Base-by-base conservation (phyloP, 106 monocot species). In the Phalaenopsis aphrodite region DNA sequence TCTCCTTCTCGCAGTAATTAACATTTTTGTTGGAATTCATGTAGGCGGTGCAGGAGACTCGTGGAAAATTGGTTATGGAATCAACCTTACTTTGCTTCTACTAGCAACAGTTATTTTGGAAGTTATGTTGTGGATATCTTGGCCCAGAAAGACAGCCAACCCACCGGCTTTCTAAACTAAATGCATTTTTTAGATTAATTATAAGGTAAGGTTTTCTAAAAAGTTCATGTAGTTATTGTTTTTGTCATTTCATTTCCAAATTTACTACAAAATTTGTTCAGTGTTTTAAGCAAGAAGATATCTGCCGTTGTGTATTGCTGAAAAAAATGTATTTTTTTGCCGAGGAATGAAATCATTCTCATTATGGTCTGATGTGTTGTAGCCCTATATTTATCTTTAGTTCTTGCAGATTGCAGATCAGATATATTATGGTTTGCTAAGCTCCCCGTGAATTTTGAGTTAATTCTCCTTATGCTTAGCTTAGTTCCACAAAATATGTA, bases 51-150 rank as follows among this genome's bases (percentile, higher is more conserved):
- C 95, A 41, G 95, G 93, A 10, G 74, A 45, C 58, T 83, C 88
- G 3, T 96, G 95, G 95, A 96, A 87, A 84, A 69, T 91, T 56
- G 91, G 95, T 16, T 96, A 96, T 74, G 88, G 89, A 4, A 64
- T 93, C 81, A 85, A 84, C 78, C 86, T 96, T 58, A 77, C 82
- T 58, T 1, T 90, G 69, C 81, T 96, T 77, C 74, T 96, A 38
- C 18, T 85, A 41, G 76, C 84, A 48, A 36, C 77, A 2, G 78
- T 88, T 41, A 64, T 87, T 24, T 72, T 96, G 19, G 95, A 96
- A 85, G 77, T 90, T 55, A 71, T 96, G 52, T 66, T 87, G 38
- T 91, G 89, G 89, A 82, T 85, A 57, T 89, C 78, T 84, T 80
- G 87, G 85, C 84, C 89, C 5, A 88, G 45, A 78, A 88, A 85